Conservation (phyloP, 805 yeast species). For the Wickerhamiella parazyma region DNA sequence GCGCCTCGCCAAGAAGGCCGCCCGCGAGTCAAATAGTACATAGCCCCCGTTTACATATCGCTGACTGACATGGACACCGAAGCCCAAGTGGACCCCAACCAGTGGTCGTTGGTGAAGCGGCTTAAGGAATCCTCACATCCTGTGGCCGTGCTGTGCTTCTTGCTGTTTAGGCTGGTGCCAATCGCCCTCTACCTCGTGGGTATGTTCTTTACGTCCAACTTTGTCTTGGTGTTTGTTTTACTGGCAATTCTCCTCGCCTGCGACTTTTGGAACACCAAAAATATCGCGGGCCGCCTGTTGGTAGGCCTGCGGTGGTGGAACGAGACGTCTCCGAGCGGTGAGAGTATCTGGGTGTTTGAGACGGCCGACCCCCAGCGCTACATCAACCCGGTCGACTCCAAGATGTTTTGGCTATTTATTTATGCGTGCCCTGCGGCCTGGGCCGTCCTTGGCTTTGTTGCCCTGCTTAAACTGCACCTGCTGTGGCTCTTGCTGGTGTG, state of each 20-base stretch:
- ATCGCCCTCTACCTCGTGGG: slow-evolving; percentile 60
- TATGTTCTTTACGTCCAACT: slow-evolving; percentile 38
- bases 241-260: slow-evolving; percentile 67
- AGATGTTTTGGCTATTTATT: slow-evolving; percentile 70
- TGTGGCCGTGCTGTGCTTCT: slow-evolving; percentile 52
- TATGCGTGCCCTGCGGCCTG: slow-evolving; percentile 68
- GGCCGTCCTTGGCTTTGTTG: slow-evolving; percentile 61
- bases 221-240: slow-evolving; percentile 62
- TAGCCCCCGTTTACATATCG: not conserved
- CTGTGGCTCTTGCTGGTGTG: slow-evolving; percentile 32
- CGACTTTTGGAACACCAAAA: slow-evolving; percentile 89
- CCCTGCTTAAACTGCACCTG: slow-evolving; percentile 66
- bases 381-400: slow-evolving; percentile 85
- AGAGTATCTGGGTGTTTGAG: slow-evolving; percentile 77
- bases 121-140: slow-evolving; percentile 70
- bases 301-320: slow-evolving; percentile 97
- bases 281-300: slow-evolving; percentile 74
- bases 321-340: slow-evolving; percentile 53
- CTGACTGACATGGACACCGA: slow-evolving; percentile 6
- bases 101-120: slow-evolving; percentile 30
- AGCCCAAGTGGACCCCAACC: slow-evolving; percentile 1
- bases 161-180: slow-evolving; percentile 50
- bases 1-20: slow-evolving; percentile 27
- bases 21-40: not conserved
- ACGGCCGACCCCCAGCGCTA: slow-evolving; percentile 51